Evolutionary conservation across 805 yeast species (phyloP).

Genomic region (Yarrowia phangngaensis): DNA sequence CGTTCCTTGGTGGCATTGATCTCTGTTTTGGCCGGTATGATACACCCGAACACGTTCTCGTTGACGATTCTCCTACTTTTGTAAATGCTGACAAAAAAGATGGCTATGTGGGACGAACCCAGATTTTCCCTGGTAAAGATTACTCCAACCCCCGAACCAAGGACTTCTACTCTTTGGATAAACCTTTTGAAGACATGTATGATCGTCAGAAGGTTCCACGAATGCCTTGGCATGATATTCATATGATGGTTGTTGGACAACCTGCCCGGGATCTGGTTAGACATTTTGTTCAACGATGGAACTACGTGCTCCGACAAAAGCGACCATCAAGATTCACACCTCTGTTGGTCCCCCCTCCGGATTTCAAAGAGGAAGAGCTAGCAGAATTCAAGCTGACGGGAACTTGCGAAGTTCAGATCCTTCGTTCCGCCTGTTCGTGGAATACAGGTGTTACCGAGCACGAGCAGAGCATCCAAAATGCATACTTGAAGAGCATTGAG

Average conservation of each 20-base stretch:
- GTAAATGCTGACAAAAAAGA: conserved; percentile 36
- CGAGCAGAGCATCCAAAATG: conserved; percentile 88
- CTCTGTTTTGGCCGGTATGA: conserved; percentile 94
- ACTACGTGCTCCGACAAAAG: conserved; percentile 84
- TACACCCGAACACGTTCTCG: conserved; percentile 89
- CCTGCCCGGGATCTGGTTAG: conserved; percentile 89
- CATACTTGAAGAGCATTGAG: conserved; percentile 85
- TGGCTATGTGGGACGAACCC: conserved; percentile 39
- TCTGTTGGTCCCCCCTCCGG: conserved; percentile 85
- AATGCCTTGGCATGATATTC: conserved; percentile 99
- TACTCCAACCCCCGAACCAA: conserved; percentile 92
- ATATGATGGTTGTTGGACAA: conserved; percentile 91
- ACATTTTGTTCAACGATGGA: conserved; percentile 98
- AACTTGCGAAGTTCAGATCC: conserved; percentile 84
- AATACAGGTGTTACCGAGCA: conserved; percentile 80
- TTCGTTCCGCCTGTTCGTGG: conserved; percentile 91
- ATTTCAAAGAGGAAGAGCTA: conserved; percentile 69
- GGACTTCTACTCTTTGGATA: conserved; percentile 75
- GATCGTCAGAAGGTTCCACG: conserved; percentile 77
- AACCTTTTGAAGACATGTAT: conserved; percentile 88
- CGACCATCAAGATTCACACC: conserved; percentile 94
- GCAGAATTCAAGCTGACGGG: conserved; percentile 59
- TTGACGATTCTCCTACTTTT: conserved; percentile 58
- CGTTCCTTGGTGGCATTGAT: conserved; percentile 94
- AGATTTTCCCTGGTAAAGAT: conserved; percentile 93